A percentile compares a stretch with the other conserved stretches of the same genome.
phyloP scores from a whole-genome alignment of 2,329 filamentous ascomycete species.

The Diaporthe vexans region DNA sequence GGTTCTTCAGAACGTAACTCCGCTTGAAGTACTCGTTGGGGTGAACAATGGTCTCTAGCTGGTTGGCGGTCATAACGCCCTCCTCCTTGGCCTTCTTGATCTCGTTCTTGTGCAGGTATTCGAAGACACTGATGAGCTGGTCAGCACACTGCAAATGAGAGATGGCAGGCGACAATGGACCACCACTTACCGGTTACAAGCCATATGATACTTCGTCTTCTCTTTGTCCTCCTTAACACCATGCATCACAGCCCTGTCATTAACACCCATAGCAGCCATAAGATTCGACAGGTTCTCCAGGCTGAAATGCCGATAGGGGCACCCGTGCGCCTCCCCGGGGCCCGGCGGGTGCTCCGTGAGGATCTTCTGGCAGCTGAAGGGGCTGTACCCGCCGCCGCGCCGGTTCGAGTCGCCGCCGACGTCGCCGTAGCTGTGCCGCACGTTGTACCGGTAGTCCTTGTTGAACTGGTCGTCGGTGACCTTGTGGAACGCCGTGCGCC shows the following conservation, averaged over 20 bases:
- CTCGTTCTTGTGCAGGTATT: conserved; percentile 84
- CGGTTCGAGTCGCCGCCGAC: conserved; percentile 94
- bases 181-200: conserved; percentile 82
- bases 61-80: conserved; percentile 76
- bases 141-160: background rate
- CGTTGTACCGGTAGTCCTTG: conserved; percentile 97
- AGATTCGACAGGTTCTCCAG: conserved; percentile 86
- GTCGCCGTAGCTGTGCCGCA: conserved; percentile 94
- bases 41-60: conserved; percentile 95
- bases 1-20: conserved; percentile 88
- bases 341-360: conserved; percentile 90
- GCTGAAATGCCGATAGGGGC: conserved; percentile 93
- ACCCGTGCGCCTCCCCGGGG: conserved; percentile 92
- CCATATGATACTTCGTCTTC: conserved; percentile 91
- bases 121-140: conserved; percentile 78
- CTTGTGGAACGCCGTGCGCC: conserved; percentile 87
- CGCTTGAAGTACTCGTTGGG: conserved; percentile 99
- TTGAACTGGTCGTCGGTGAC: conserved; percentile 96
- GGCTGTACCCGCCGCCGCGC: conserved; percentile 87
- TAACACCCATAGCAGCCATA: conserved; percentile 83
- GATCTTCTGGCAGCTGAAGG: conserved; percentile 96
- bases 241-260: conserved; percentile 81
- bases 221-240: conserved; percentile 91
- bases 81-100: conserved; percentile 84
- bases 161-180: too few relatives aligned